Conservation (phyloP, 768 basidiomycete species). For the Lactarius sanguifluus region DNA sequence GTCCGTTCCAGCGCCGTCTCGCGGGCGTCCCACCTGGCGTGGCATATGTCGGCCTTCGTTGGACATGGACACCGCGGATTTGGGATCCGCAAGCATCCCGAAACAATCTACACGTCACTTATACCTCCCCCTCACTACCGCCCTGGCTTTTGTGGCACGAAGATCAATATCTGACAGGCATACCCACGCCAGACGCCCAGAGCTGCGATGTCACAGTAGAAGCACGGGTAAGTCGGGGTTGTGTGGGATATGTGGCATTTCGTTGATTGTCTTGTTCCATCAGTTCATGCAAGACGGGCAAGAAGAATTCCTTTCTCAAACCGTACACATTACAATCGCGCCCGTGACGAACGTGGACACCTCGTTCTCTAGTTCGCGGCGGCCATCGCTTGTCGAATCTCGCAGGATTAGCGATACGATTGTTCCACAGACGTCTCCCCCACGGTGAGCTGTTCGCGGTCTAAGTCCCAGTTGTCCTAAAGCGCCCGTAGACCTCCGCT, state of each 20-base stretch:
- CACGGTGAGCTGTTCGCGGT: slow-evolving; percentile 35
- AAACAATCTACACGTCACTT: slow-evolving; percentile 74
- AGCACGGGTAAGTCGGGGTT: slow-evolving; percentile 59
- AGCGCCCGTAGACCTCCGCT: slow-evolving; percentile 14
- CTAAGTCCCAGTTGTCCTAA: background rate
- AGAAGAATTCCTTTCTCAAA: slow-evolving; percentile 65
- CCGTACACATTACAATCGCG: slow-evolving; percentile 70
- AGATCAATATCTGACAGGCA: slow-evolving; percentile 71
- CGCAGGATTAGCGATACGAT: slow-evolving; percentile 46
- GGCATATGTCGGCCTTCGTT: slow-evolving; percentile 77
- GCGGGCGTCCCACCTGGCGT: slow-evolving; percentile 79
- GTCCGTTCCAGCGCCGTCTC: slow-evolving; percentile 84
- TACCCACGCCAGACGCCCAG: slow-evolving; percentile 73
- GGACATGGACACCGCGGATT: slow-evolving; percentile 90
- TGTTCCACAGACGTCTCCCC: slow-evolving; percentile 36
- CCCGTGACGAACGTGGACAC: slow-evolving; percentile 56
- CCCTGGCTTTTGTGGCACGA: slow-evolving; percentile 88
- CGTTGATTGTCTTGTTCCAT: slow-evolving; percentile 23
- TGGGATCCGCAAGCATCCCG: slow-evolving; percentile 96
- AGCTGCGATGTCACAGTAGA: slow-evolving; percentile 72
- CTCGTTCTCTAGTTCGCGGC: slow-evolving; percentile 42
- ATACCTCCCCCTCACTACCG: slow-evolving; percentile 78
- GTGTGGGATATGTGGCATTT: slow-evolving; percentile 21
- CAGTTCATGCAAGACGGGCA: slow-evolving; percentile 74
- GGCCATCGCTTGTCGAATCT: slow-evolving; percentile 48